Percentiles rank a stretch among this genome's conserved stretches.
phyloP scores from a whole-genome alignment of 2,329 filamentous ascomycete genomes.

The Hypoxylon sp. region DNA sequence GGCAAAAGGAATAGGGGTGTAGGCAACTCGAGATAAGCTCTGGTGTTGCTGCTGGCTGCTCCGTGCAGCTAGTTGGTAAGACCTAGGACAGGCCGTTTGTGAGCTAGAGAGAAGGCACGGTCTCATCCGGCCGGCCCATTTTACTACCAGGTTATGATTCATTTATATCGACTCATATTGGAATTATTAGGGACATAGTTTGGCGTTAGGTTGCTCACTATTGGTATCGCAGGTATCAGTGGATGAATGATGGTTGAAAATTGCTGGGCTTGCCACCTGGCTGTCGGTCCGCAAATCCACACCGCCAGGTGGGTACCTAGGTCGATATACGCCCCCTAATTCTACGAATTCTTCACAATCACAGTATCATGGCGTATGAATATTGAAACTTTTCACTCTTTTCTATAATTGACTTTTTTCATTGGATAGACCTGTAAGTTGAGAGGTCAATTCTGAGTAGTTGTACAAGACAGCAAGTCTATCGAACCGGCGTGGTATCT shows the following conservation, averaged over 20 bases:
- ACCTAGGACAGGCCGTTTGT: conserved; percentile 12
- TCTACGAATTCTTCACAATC: background rate
- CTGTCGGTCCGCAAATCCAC: background rate
- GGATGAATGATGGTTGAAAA: background rate
- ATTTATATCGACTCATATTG: conserved; percentile 37
- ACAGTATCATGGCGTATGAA: background rate
- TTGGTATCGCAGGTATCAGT: background rate
- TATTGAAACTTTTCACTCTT: background rate
- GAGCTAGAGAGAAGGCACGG: conserved; percentile 30
- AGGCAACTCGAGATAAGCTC: background rate
- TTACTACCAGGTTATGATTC: conserved; percentile 24
- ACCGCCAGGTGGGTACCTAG: background rate
- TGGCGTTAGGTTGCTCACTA: background rate
- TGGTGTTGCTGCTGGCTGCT: background rate
- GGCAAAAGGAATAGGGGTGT: background rate
- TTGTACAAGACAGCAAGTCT: conserved; percentile 27
- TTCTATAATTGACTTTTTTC: background rate
- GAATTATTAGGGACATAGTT: background rate
- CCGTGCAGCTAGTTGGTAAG: background rate
- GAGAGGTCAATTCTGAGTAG: conserved; percentile 15
- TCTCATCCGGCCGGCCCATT: conserved; percentile 38
- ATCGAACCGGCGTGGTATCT: background rate
- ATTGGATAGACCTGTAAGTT: background rate
- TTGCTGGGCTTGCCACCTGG: background rate
- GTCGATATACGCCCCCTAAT: too few species aligned